Base-by-base conservation (phyloP, 306 rosid species). In the Vigna unguiculata region DNA sequence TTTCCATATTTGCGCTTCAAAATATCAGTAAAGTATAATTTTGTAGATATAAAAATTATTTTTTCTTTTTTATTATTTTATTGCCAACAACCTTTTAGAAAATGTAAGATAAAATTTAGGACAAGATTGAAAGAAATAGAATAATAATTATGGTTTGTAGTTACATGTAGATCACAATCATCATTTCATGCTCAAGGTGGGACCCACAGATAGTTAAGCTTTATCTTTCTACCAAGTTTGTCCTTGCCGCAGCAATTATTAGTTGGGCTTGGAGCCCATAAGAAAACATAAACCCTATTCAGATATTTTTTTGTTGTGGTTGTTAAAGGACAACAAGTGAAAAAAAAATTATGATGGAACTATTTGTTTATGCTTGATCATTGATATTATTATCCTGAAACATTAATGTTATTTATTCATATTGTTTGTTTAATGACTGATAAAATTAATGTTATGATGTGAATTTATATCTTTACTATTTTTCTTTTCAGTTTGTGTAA, bases 401-500 rank as follows among this genome's bases (percentile, higher is more conserved):
- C 0, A 14, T 59, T 64, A 4, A 4, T 47, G 5, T 70, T 10
- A 43, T 68, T 41, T 46, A 30, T 55, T 74, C 59, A 15, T 69
- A 61, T 32, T 40, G 32, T 46, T 32, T 75, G 67, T 75, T 49
- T 38, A 55, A 46, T 55, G 46, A 32, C 38, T 6, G 25, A 73
- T 34, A 17, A 76, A 45, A 0, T 28, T 71, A 32, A 1, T 34
- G 30, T 40, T 40, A 17, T 7, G 34, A 16, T 41, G 51, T 11
- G 20, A 32, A 70, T 40, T 61, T n/a, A 2, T 11, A 72, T 69
- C 21, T 34, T 2, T 19, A 16, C 40, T 40, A 8, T 41, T 19
- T 32, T 48, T 20, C n/a, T 32, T 76, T 84, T 22, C 79, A 85
- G 24, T 11, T 28, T 62, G 36, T 32, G 36, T 28, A 28, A 32